phyloP scores from a whole-genome alignment of 148 eudicot species.

The Pharnaceum exiguum region DNA sequence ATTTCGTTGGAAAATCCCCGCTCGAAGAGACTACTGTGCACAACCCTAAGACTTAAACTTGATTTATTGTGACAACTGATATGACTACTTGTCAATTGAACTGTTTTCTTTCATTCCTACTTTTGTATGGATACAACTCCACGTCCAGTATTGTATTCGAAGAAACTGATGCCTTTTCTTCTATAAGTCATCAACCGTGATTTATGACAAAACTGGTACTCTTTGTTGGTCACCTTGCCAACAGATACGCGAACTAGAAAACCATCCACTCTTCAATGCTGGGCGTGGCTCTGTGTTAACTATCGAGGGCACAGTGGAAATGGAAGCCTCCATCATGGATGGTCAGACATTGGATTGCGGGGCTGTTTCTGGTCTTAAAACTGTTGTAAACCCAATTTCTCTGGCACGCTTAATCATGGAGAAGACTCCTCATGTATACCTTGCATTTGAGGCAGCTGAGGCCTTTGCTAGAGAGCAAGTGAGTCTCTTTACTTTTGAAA shows the following conservation, averaged over 20 bases:
- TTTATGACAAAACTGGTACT: too few relatives aligned
- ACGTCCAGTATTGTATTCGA: too few relatives aligned
- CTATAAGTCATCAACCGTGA: too few relatives aligned
- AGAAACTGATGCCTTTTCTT: too few relatives aligned
- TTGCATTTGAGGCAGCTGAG: slow-evolving; percentile 87
- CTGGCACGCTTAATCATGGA: slow-evolving; percentile 82
- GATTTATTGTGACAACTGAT: too few relatives aligned
- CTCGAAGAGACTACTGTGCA: too few relatives aligned
- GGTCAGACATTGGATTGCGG: slow-evolving; percentile 77
- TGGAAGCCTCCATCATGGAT: slow-evolving; percentile 99
- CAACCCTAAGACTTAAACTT: too few relatives aligned
- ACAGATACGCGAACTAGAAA: slow-evolving; percentile 89
- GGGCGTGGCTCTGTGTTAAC: slow-evolving; percentile 86
- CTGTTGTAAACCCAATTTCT: slow-evolving; percentile 79
- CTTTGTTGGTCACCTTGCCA: too few relatives aligned
- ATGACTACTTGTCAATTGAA: too few relatives aligned
- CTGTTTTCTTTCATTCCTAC: too few relatives aligned
- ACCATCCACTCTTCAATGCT: slow-evolving; percentile 76
- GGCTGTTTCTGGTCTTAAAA: slow-evolving; percentile 81
- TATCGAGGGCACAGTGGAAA: slow-evolving; percentile 65
- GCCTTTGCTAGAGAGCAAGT: slow-evolving; percentile 92
- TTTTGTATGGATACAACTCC: too few relatives aligned
- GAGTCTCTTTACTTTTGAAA: slow-evolving; percentile 19
- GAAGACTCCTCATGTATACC: slow-evolving; percentile 85
- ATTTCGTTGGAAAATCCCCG: too few relatives aligned